Conservation (phyloP, 768 basidiomycete genomes). For the Tulasnella sp. region DNA sequence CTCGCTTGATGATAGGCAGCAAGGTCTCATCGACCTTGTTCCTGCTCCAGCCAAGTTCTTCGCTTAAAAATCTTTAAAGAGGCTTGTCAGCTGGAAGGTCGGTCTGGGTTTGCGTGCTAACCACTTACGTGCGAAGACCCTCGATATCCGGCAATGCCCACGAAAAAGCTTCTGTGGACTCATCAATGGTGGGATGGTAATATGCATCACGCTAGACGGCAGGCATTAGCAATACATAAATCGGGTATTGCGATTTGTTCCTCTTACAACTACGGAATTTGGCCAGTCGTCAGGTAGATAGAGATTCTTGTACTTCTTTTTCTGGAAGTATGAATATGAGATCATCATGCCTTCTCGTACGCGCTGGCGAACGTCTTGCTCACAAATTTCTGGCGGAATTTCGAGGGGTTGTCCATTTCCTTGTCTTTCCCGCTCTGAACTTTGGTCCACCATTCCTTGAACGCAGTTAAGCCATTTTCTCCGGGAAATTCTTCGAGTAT, state of each 20-base stretch:
- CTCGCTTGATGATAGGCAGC: slow-evolving; percentile 86
- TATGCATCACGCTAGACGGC: slow-evolving; percentile 77
- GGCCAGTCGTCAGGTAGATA: slow-evolving; percentile 86
- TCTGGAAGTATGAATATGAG: slow-evolving; percentile 48
- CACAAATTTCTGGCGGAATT: slow-evolving; percentile 83
- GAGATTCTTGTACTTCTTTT: slow-evolving; percentile 82
- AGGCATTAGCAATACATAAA: neutral
- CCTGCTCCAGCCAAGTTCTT: slow-evolving; percentile 79
- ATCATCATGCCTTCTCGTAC: neutral
- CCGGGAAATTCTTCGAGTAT: slow-evolving; percentile 90
- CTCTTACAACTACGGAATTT: slow-evolving; percentile 77
- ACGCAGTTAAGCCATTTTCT: slow-evolving; percentile 73
- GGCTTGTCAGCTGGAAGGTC: slow-evolving; percentile 24
- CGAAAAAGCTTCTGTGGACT: slow-evolving; percentile 89
- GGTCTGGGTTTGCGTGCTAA: neutral
- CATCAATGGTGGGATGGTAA: slow-evolving; percentile 84
- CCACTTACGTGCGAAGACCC: slow-evolving; percentile 70
- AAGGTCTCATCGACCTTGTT: slow-evolving; percentile 84
- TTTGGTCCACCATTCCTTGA: slow-evolving; percentile 91
- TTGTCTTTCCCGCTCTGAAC: slow-evolving; percentile 88
- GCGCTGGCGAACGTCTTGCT: slow-evolving; percentile 39
- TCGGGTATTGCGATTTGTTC: neutral
- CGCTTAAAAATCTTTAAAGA: slow-evolving; percentile 56
- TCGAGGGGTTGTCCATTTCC: slow-evolving; percentile 63
- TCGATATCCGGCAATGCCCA: slow-evolving; percentile 98